These are phyloP conservation scores for Nakazawaea holstii DNA, from an alignment of 805 yeast genomes.

Conservation along the genomic window DNA sequence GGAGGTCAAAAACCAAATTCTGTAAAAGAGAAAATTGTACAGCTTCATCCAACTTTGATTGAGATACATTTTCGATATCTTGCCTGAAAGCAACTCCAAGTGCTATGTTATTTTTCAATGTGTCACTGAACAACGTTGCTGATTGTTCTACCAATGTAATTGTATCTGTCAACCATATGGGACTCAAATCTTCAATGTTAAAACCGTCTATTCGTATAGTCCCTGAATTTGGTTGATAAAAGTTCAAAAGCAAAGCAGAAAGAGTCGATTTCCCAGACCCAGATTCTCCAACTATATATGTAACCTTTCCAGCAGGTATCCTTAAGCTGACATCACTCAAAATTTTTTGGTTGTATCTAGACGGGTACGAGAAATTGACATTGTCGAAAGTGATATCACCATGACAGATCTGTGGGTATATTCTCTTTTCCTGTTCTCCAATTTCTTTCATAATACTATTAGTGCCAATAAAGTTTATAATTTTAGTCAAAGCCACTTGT, in stretches of 20 bases:
- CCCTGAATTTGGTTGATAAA: slow-evolving; percentile 54
- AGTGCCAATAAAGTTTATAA: slow-evolving; percentile 34
- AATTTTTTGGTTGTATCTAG: slow-evolving; percentile 42
- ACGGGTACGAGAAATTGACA: slow-evolving; percentile 60
- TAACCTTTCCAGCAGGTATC: slow-evolving; percentile 39
- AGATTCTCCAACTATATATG: slow-evolving; percentile 77
- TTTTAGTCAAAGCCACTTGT: slow-evolving; percentile 53
- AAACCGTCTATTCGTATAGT: slow-evolving; percentile 50
- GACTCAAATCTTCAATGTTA: slow-evolving; percentile 36
- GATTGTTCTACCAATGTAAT: slow-evolving; percentile 73
- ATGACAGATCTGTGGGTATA: slow-evolving; percentile 22
- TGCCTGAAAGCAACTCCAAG: slow-evolving; percentile 35
- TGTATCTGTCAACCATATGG: slow-evolving; percentile 51
- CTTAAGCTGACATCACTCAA: slow-evolving; percentile 41
- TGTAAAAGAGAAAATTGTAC: slow-evolving; percentile 46
- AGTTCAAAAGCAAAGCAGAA: slow-evolving; percentile 52
- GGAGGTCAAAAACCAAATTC: slow-evolving; percentile 41
- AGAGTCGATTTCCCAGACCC: slow-evolving; percentile 94
- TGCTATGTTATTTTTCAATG: slow-evolving; percentile 58
- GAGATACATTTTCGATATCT: slow-evolving; percentile 19
- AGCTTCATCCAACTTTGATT: slow-evolving; percentile 34
- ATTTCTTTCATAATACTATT: background rate
- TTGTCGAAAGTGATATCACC: slow-evolving; percentile 53
- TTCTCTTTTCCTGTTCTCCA: slow-evolving; percentile 1
- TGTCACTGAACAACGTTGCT: slow-evolving; percentile 57